phyloP scores from a whole-genome alignment of 768 basidiomycete genomes.

The Agaricus subrufescens region DNA sequence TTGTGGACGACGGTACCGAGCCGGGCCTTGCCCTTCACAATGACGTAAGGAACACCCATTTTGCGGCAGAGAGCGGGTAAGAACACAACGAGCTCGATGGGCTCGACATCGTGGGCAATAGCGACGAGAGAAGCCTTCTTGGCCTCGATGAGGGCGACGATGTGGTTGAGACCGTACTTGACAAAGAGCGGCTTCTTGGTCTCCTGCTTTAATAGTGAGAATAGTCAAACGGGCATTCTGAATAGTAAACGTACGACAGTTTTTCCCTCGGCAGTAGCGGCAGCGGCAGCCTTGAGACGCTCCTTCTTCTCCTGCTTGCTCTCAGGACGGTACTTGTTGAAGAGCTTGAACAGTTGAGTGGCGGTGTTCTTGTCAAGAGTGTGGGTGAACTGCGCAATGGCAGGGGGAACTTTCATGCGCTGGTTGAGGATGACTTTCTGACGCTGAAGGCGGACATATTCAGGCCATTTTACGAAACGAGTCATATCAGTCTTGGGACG shows the following conservation, averaged over 20 bases:
- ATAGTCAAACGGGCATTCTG: neutral
- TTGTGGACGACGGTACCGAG: conserved; percentile 98
- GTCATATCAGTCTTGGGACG: conserved; percentile 87
- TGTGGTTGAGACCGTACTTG: conserved; percentile 97
- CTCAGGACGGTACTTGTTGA: conserved; percentile 97
- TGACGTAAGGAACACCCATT: conserved; percentile 99
- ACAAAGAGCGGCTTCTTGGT: conserved; percentile 93
- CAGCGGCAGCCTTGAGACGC: conserved; percentile 75
- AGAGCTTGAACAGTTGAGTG: conserved; percentile 93
- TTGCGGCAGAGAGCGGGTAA: conserved; percentile 97
- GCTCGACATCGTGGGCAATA: conserved; percentile 98
- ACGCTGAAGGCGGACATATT: conserved; percentile 95
- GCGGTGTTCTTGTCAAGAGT: conserved; percentile 99
- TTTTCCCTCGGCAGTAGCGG: conserved; percentile 78
- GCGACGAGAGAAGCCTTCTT: conserved; percentile 96
- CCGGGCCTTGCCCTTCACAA: conserved; percentile 97
- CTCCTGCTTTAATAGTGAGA: conserved; percentile 39
- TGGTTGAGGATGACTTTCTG: conserved; percentile 98
- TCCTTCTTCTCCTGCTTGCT: conserved; percentile 97
- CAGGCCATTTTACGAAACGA: conserved; percentile 99
- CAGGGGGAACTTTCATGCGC: conserved; percentile 96
- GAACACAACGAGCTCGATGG: conserved; percentile 98
- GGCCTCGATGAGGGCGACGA: conserved; percentile 91
- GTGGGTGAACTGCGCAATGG: conserved; percentile 96
- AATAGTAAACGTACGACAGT: neutral